Base-by-base conservation (phyloP, 2,329 filamentous ascomycete species). In the Boeremia exigua region DNA sequence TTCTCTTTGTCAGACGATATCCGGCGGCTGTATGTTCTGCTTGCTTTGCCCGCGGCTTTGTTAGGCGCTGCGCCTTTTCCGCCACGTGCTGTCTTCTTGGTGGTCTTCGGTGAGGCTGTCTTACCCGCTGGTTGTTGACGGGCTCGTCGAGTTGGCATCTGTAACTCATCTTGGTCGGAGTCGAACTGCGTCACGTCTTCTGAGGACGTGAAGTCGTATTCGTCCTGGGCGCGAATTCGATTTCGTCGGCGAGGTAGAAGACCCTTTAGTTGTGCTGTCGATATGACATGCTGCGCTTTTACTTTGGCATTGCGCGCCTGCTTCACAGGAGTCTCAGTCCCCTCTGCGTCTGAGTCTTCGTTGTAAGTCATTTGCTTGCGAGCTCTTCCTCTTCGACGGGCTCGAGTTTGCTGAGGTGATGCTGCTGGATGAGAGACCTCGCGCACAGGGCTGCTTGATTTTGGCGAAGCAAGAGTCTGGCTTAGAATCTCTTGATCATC, bases 1-100 rank as follows among this genome's bases (percentile, higher is more conserved):
- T 79, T 79, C 60, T 80, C 78, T 58, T 79, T 78, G 52, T 80
- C 78, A 2, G 74, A 78, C 1, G 69, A 75, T 33, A 61, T 63
- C n/a, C 69, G 69, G 34, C 69, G 69, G 54, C 72, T 63, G 52
- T 76, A 74, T 6, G 70, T 75, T 49, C 65, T 70, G 27, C 63
- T 68, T 11, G 58, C 59, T 54, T 64, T 66, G 44, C 65, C 66
- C 9, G 59, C 58, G 23, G 58, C 40, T 48, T 69, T 66, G 11
- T 56, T 33, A 7, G 61, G 39, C 5, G 56, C 47, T 14, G 54
- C 25, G 3, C 63, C 28, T 48, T 70, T 72, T 51, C 66, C 73
- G 8, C 61, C 61, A 2, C 63, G 66, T 23, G 50, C 46, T 4
- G 53, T 33, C 40, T 71, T 74, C 56, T 68, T 72, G 27, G 55